These are phyloP conservation scores for Penstemon barbatus DNA, from an alignment of 257 asterid species.

Conservation along the genomic window DNA sequence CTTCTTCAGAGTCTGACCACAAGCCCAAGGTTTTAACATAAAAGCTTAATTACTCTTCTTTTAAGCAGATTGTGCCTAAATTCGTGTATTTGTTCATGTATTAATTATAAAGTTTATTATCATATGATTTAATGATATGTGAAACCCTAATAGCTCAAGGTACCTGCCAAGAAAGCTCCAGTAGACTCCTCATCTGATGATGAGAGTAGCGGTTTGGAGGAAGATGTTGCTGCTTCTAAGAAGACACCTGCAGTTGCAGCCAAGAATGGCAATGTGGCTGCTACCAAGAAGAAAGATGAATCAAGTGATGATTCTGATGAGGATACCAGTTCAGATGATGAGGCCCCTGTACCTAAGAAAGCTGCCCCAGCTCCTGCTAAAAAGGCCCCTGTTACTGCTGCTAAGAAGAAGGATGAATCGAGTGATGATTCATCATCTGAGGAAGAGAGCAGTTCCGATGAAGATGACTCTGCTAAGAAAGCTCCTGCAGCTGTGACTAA, in stretches of 20 bases:
- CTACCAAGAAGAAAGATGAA: slow-evolving; percentile 35
- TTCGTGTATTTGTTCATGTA: neutral
- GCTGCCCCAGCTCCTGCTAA: slow-evolving; percentile 17
- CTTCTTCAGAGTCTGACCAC: slow-evolving; percentile 37
- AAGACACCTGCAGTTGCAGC: slow-evolving; percentile 21
- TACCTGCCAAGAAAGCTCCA: slow-evolving; percentile 9
- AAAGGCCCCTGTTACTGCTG: slow-evolving; percentile 15
- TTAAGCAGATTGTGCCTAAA: neutral
- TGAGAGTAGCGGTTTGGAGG: slow-evolving; percentile 12
- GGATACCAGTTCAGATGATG: slow-evolving; percentile 30
- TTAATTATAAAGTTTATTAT: neutral
- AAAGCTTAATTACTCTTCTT: neutral
- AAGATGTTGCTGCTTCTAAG: slow-evolving; percentile 3
- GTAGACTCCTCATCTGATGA: slow-evolving; percentile 7
- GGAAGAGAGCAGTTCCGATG: slow-evolving; percentile 15
- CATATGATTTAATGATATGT: no score
- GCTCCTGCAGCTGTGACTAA: slow-evolving; percentile 7
- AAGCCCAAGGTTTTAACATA: slow-evolving; percentile 26
- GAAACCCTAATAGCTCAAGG: slow-evolving; percentile 26
- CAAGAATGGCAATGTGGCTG: slow-evolving; percentile 30
- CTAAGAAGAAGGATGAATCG: slow-evolving; percentile 28
- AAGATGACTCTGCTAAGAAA: slow-evolving; percentile 15
- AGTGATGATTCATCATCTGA: slow-evolving; percentile 7
- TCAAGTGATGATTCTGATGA: slow-evolving; percentile 30
- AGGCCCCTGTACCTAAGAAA: neutral